phyloP scores from a whole-genome alignment of 2,329 filamentous ascomycete genomes.

The Grosmannia clavigera region DNA sequence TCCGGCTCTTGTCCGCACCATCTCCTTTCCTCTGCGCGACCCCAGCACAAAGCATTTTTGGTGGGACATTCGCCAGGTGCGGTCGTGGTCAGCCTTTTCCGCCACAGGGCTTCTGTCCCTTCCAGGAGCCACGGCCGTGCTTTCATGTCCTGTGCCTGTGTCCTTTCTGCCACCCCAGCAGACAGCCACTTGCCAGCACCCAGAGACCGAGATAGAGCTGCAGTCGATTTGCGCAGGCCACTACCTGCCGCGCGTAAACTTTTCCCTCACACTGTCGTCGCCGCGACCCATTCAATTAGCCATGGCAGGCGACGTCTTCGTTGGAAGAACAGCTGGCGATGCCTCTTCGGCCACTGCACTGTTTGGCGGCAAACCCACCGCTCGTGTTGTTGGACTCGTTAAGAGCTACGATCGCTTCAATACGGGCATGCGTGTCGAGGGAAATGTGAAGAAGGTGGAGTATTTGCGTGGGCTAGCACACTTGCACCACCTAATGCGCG shows the following conservation, averaged over 20 bases:
- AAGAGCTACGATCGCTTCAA: slow-evolving; percentile 92
- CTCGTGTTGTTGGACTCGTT: slow-evolving; percentile 53
- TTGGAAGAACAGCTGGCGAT: slow-evolving; percentile 49
- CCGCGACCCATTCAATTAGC: slow-evolving; percentile 45
- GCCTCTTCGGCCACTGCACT: slow-evolving; percentile 40
- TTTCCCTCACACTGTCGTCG: slow-evolving; percentile 66
- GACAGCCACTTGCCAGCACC: slow-evolving; percentile 45
- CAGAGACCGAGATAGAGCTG: slow-evolving; percentile 67
- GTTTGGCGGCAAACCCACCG: slow-evolving; percentile 33
- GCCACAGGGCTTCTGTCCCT: slow-evolving; percentile 58
- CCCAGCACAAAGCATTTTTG: slow-evolving; percentile 73
- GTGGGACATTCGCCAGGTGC: slow-evolving; percentile 88
- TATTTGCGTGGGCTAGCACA: slow-evolving; percentile 81
- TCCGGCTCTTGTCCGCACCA: slow-evolving; percentile 66
- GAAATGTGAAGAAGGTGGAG: slow-evolving; percentile 72
- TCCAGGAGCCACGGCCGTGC: slow-evolving; percentile 58
- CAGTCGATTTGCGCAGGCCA: slow-evolving; percentile 63
- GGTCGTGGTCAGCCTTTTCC: slow-evolving; percentile 72
- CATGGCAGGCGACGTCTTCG: slow-evolving; percentile 34
- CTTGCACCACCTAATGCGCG: slow-evolving; percentile 83
- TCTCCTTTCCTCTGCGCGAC: slow-evolving; percentile 56
- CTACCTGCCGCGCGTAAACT: slow-evolving; percentile 79
- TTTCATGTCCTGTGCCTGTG: slow-evolving; percentile 55
- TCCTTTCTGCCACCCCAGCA: slow-evolving; percentile 46
- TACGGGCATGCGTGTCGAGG: slow-evolving; percentile 80